Evolutionary conservation across 2,329 filamentous ascomycete species (phyloP).

Genomic region (Cucurbitaria berberidis): DNA sequence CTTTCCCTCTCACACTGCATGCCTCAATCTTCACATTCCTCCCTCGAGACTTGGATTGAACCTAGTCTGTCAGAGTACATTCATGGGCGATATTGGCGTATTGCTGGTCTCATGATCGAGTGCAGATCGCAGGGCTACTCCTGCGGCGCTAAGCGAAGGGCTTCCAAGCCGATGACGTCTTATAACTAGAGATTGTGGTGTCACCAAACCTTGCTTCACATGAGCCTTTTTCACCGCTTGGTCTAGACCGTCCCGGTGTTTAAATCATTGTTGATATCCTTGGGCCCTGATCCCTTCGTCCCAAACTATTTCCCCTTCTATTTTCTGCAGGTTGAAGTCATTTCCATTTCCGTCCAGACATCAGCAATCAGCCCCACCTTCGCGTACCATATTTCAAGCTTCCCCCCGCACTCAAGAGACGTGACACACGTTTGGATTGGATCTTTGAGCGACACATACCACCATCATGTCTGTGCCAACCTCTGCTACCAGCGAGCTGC

Average conservation of each 20-base stretch:
- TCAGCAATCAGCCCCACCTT: background rate
- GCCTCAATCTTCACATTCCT: too few species aligned
- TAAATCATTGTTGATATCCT: background rate
- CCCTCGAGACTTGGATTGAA: too few species aligned
- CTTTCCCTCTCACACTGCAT: too few species aligned
- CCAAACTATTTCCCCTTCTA: background rate
- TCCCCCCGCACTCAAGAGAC: background rate
- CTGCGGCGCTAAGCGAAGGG: background rate
- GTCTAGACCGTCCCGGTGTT: background rate
- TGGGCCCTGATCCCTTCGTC: background rate
- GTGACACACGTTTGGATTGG: background rate
- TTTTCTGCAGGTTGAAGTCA: background rate
- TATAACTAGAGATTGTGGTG: background rate
- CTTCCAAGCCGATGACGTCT: conserved; percentile 1
- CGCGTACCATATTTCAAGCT: background rate
- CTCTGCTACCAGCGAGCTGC: conserved; percentile 38
- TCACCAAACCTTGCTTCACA: background rate
- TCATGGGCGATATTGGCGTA: background rate
- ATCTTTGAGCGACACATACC: background rate
- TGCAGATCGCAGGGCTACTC: background rate
- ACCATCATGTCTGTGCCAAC: conserved; percentile 42
- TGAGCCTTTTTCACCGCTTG: background rate
- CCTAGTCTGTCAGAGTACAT: too few species aligned
- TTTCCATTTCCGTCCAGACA: background rate
- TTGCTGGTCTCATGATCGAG: background rate